These are phyloP conservation scores for Albatrellus sp. DNA, from an alignment of 1,284 basidiomycete genomes.

Conservation along the genomic window DNA sequence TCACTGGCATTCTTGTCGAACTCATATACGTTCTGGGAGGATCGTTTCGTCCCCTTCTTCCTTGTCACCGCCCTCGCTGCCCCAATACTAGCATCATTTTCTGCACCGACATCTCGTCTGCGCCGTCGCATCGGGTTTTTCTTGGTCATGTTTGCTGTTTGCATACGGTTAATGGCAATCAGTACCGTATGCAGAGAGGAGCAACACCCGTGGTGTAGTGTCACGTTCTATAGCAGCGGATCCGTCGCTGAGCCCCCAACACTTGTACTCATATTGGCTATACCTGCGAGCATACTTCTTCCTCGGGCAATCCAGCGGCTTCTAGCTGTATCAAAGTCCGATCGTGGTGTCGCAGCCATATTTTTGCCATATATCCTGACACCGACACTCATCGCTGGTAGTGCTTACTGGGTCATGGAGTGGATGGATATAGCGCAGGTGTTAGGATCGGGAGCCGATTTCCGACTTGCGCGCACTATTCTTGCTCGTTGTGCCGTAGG, in stretches of 20 bases:
- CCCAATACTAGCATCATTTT: constrained; percentile 44
- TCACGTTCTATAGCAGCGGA: constrained; percentile 77
- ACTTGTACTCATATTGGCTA: constrained; percentile 38
- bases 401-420: constrained; percentile 70
- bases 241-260: constrained; percentile 52
- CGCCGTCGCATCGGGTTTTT: constrained; percentile 70
- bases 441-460: constrained; percentile 25
- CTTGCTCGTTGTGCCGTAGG: constrained; percentile 49
- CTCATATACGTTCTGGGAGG: constrained; percentile 96
- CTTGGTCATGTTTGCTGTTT: constrained; percentile 52
- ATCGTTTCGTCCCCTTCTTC: constrained; percentile 69
- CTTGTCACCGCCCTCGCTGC: constrained; percentile 52
- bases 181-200: constrained; percentile 92
- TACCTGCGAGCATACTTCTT: constrained; percentile 44
- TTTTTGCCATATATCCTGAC: constrained; percentile 52
- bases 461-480: constrained; percentile 46
- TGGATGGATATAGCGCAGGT: constrained; percentile 51
- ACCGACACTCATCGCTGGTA: constrained; percentile 44
- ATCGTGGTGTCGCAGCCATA: constrained; percentile 57
- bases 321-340: constrained; percentile 58
- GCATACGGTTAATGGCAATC: constrained; percentile 60
- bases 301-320: constrained; percentile 49
- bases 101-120: constrained; percentile 55
- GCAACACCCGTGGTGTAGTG: constrained; percentile 77
- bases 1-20: constrained; percentile 74